Evolutionary conservation across 768 basidiomycete species (phyloP).

Genomic region (Xerocomellus chrysenteron): DNA sequence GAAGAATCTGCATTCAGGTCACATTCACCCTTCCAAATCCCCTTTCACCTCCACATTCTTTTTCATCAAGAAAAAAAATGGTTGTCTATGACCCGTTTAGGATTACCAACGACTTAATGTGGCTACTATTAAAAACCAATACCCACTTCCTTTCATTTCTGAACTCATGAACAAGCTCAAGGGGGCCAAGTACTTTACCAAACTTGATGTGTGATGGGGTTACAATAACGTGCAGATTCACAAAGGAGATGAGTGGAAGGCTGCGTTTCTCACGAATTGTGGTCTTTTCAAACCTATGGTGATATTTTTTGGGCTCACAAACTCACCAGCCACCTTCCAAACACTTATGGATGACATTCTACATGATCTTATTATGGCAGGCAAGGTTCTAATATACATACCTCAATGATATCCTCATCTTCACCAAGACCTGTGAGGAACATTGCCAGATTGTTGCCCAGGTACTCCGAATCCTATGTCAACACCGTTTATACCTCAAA

Average conservation of each 20-base stretch:
- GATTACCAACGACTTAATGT: too few species aligned
- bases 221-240: too few species aligned
- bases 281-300: too few species aligned
- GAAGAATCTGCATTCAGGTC: conserved; percentile 16
- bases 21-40: not conserved
- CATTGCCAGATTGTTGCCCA: conserved; percentile 1
- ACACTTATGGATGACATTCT: conserved; percentile 29
- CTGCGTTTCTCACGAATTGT: not conserved
- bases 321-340: conserved; percentile 36
- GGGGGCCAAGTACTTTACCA: too few species aligned
- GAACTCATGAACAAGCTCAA: too few species aligned
- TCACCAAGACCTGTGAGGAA: conserved; percentile 12
- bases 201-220: too few species aligned
- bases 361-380: conserved; percentile 26
- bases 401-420: conserved; percentile 37
- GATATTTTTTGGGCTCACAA: conserved; percentile 9
- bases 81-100: too few species aligned
- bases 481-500: conserved; percentile 18
- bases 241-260: not conserved
- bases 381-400: conserved; percentile 31
- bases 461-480: conserved; percentile 20
- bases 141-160: too few species aligned
- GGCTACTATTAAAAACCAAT: too few species aligned
- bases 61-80: not conserved
- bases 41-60: not conserved